phyloP scores from a whole-genome alignment of 2,329 filamentous ascomycete species.

The Aspergillus versicolor region DNA sequence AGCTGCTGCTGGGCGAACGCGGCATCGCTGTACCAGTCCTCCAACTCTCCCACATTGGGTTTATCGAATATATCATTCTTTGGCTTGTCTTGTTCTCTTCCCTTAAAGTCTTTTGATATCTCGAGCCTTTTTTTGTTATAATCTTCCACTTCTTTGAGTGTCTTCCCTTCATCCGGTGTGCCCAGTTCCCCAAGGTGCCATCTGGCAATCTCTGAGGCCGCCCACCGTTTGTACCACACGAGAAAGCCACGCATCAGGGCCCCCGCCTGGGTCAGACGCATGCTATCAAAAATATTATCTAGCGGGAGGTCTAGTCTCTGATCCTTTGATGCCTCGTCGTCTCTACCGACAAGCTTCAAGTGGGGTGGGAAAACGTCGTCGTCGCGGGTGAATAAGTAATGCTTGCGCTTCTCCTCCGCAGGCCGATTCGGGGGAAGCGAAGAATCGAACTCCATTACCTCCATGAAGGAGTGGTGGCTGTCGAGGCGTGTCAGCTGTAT shows the following conservation, averaged over 20 bases:
- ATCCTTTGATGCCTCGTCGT: background rate
- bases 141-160: background rate
- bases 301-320: background rate
- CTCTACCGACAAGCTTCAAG: background rate
- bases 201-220: accelerated
- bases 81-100: background rate
- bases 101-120: background rate
- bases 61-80: background rate
- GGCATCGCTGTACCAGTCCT: background rate
- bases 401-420: background rate
- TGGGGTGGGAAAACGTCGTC: background rate
- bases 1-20: background rate
- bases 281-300: background rate
- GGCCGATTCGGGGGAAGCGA: background rate
- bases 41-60: background rate
- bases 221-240: accelerated
- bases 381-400: background rate
- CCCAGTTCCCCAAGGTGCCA: background rate
- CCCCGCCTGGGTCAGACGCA: background rate
- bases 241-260: background rate
- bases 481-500: too few species aligned
- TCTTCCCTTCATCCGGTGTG: background rate
- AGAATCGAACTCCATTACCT: background rate
- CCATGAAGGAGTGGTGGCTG: background rate
- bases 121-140: background rate